These are phyloP conservation scores for Pseudocercospora macadamiae DNA, from an alignment of 2,329 filamentous ascomycete genomes.

Conservation along the genomic window DNA sequence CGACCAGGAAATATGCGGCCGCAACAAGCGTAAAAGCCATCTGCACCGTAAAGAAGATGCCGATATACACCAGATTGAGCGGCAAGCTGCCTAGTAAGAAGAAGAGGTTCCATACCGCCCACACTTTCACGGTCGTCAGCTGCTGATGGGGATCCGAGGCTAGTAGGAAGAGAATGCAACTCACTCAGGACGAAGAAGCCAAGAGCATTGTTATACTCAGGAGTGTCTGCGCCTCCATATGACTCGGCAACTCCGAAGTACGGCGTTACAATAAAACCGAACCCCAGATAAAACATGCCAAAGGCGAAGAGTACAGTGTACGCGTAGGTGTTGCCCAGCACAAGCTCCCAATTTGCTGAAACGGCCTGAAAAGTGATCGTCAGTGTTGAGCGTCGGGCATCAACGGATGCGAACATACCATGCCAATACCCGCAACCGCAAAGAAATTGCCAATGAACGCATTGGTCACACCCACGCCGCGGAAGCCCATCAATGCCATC, in stretches of 20 bases:
- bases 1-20: slow-evolving; percentile 50
- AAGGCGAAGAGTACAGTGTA: slow-evolving; percentile 61
- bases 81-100: slow-evolving; percentile 52
- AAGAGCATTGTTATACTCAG: slow-evolving; percentile 53
- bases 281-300: slow-evolving; percentile 57
- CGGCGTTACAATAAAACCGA: slow-evolving; percentile 53
- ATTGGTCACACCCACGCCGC: slow-evolving; percentile 55
- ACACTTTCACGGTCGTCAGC: slow-evolving; percentile 38
- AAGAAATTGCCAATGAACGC: slow-evolving; percentile 61
- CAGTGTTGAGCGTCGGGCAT: neutral
- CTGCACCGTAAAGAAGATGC: slow-evolving; percentile 53
- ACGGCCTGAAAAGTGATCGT: slow-evolving; percentile 35
- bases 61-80: slow-evolving; percentile 53
- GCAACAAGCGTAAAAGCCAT: slow-evolving; percentile 49
- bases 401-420: slow-evolving; percentile 40
- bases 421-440: slow-evolving; percentile 55
- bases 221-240: slow-evolving; percentile 46
- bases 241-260: slow-evolving; percentile 50
- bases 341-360: slow-evolving; percentile 60
- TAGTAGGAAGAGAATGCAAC: slow-evolving; percentile 18
- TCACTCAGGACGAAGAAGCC: slow-evolving; percentile 54
- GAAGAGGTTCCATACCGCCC: slow-evolving; percentile 52
- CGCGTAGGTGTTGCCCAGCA: slow-evolving; percentile 54
- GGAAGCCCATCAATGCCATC: slow-evolving; percentile 59
- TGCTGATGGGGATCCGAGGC: neutral